Percentiles rank a stretch among this genome's conserved stretches.
Evolutionary conservation across 345 rosid species (phyloP).

Genomic region (Populus davidiana): DNA sequence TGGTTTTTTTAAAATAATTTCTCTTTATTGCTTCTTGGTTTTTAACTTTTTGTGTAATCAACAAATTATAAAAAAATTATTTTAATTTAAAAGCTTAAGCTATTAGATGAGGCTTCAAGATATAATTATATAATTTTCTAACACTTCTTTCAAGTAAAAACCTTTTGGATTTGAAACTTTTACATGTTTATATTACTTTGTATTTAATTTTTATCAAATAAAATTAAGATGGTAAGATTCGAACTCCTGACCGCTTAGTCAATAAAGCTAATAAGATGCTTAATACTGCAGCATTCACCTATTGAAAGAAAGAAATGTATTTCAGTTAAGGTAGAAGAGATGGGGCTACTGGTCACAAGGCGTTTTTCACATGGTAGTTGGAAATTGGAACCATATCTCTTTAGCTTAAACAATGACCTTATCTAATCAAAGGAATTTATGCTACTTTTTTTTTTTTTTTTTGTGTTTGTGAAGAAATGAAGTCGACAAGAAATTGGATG

Average conservation of each 20-base stretch:
- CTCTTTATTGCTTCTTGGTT: no score
- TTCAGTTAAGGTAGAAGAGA: background rate
- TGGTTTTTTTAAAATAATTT: no score
- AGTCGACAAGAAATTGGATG: background rate
- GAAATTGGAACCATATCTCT: background rate
- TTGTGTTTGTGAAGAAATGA: background rate
- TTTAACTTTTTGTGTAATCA: background rate
- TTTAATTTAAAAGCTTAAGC: no score
- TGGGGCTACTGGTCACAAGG: background rate
- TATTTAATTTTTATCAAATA: no score
- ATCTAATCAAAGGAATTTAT: background rate
- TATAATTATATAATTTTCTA: no score
- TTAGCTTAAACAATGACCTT: background rate
- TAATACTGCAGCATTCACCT: background rate
- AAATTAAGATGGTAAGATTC: no score
- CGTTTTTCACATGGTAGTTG: background rate
- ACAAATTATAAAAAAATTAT: no score
- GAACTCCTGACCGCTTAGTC: fast-evolving
- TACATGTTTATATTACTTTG: fast-evolving
- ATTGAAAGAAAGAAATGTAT: background rate
- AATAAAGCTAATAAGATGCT: no score
- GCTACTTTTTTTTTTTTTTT: background rate
- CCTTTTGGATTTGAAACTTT: no score
- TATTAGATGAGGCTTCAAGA: fast-evolving
- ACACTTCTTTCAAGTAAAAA: no score